A percentile compares a stretch with the other conserved stretches of the same genome.
Conservation (phyloP, 2,329 filamentous ascomycete genomes). For the Coniochaeta sp. region DNA sequence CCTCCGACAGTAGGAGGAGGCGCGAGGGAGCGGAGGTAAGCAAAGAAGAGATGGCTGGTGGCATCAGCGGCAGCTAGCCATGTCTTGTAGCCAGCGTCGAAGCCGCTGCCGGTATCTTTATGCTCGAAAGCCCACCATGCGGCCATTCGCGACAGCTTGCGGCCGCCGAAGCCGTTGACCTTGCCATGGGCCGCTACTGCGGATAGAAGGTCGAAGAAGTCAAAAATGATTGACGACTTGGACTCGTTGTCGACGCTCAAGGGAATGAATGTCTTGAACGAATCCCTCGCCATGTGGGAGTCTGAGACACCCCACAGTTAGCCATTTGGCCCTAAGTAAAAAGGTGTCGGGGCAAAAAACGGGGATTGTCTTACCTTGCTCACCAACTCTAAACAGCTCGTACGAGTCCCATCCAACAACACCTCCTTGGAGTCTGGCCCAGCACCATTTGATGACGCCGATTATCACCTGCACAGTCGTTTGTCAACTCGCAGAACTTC, state of each 20-base stretch:
- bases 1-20: constrained; percentile 72
- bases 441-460: constrained; percentile 96
- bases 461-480: constrained; percentile 64
- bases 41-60: constrained; percentile 95
- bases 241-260: constrained; percentile 84
- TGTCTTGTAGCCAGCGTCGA: constrained; percentile 86
- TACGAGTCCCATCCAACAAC: constrained; percentile 97
- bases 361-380: constrained; percentile 59
- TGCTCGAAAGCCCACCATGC: constrained; percentile 99
- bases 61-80: constrained; percentile 90
- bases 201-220: constrained; percentile 91
- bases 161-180: constrained; percentile 82
- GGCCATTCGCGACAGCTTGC: constrained; percentile 89
- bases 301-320: constrained; percentile 44
- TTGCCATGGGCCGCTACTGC: constrained; percentile 91
- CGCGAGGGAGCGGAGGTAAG: constrained; percentile 82
- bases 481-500: constrained; percentile 10
- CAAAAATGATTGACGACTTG: constrained; percentile 82
- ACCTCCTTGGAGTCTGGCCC: constrained; percentile 84
- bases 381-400: constrained; percentile 89
- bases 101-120: constrained; percentile 77
- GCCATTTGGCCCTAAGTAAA: constrained; percentile 1
- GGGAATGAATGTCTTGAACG: constrained; percentile 94
- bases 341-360: background rate
- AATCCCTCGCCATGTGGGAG: constrained; percentile 83